These are phyloP conservation scores for Neurospora africana DNA, from an alignment of 495 filamentous ascomycete species.

Conservation along the genomic window DNA sequence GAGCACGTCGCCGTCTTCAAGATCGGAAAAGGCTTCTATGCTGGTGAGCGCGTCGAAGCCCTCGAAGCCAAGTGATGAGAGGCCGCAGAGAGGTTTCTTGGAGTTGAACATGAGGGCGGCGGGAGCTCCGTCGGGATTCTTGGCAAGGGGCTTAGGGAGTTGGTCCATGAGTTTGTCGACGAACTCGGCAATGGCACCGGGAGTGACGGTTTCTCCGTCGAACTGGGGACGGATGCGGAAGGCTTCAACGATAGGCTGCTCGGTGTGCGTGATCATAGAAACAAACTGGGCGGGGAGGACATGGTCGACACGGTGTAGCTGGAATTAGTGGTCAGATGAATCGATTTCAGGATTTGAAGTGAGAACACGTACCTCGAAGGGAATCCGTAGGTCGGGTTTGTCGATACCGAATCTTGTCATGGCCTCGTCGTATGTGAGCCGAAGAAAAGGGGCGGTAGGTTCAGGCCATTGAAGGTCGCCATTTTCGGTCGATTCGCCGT, in stretches of 20 bases:
- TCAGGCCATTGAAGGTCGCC: slow-evolving; percentile 5
- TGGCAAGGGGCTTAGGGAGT: slow-evolving; percentile 47
- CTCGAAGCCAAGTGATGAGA: slow-evolving; percentile 67
- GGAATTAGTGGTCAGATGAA: slow-evolving; percentile 19
- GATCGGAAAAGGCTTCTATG: slow-evolving; percentile 8
- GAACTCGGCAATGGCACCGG: slow-evolving; percentile 32
- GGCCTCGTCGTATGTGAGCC: slow-evolving; percentile 60
- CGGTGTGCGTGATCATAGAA: slow-evolving; percentile 55
- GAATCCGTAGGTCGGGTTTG: slow-evolving; percentile 75
- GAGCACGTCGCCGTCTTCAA: slow-evolving; percentile 59
- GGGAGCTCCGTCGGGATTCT: slow-evolving; percentile 60
- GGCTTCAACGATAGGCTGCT: slow-evolving; percentile 57
- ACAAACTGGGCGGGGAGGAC: slow-evolving; percentile 56
- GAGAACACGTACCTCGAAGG: slow-evolving; percentile 28
- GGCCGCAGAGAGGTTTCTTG: slow-evolving; percentile 57
- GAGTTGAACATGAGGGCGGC: slow-evolving; percentile 66
- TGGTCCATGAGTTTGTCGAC: slow-evolving; percentile 57
- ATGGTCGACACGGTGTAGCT: slow-evolving; percentile 54
- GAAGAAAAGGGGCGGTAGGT: slow-evolving; percentile 9
- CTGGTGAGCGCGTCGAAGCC: slow-evolving; percentile 42
- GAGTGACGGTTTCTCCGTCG: slow-evolving; percentile 11
- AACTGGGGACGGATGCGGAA: slow-evolving; percentile 47
- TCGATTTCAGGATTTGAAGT: not conserved
- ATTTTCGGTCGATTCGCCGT: not conserved
- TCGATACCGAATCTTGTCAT: slow-evolving; percentile 80